These are phyloP conservation scores for Eimeria sp. DNA, from an alignment of 169 alveolate genomes.

Conservation along the genomic window DNA sequence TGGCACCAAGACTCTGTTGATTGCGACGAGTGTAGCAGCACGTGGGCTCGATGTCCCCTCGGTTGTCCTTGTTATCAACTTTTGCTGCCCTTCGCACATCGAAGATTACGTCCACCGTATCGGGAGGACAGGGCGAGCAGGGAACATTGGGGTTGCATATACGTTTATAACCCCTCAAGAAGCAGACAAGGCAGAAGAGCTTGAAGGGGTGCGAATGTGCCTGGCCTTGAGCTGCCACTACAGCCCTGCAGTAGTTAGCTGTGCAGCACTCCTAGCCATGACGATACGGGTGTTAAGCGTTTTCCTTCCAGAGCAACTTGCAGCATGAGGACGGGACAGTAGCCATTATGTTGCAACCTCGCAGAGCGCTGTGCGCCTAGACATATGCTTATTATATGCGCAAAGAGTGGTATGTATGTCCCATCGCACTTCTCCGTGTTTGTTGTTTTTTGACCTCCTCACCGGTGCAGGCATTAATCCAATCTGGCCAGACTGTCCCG, in stretches of 20 bases:
- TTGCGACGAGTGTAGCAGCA: slow-evolving; percentile 99
- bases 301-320: background rate
- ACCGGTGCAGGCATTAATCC: slow-evolving; percentile 85
- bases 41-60: slow-evolving; percentile 99
- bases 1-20: slow-evolving; percentile 90
- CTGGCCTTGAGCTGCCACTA: background rate
- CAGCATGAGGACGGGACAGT: background rate
- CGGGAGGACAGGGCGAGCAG: slow-evolving; percentile 99
- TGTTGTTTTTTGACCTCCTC: background rate
- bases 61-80: slow-evolving; percentile 98
- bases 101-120: slow-evolving; percentile 99
- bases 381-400: background rate
- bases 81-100: slow-evolving; percentile 98
- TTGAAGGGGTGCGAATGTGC: slow-evolving; percentile 91
- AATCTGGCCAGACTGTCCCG: slow-evolving; percentile 93
- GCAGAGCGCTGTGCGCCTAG: background rate
- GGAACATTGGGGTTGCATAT: slow-evolving; percentile 98
- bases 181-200: slow-evolving; percentile 97
- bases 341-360: background rate
- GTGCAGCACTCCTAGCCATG: background rate
- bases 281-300: background rate
- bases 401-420: background rate
- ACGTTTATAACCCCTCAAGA: slow-evolving; percentile 97
- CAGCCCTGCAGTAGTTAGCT: background rate
- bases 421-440: background rate